Evolutionary conservation across 2,329 filamentous ascomycete genomes (phyloP).

Genomic region (Claviceps capensis): DNA sequence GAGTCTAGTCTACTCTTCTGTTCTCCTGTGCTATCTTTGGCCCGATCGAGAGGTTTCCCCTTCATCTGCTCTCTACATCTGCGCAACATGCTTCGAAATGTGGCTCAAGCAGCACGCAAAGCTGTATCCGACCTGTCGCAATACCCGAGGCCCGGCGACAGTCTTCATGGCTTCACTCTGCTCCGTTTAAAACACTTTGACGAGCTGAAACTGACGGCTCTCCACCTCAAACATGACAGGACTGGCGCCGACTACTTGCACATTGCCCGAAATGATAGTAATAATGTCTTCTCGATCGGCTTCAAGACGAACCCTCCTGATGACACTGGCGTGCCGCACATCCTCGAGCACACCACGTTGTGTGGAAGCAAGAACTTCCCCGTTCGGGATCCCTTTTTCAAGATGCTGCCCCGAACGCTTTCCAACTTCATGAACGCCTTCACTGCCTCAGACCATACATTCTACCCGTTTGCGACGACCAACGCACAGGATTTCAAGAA

Average conservation of each 20-base stretch:
- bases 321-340: conserved; percentile 91
- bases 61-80: not conserved
- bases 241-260: conserved; percentile 94
- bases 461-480: conserved; percentile 94
- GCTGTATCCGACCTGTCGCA: conserved; percentile 64
- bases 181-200: conserved; percentile 82
- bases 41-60: not conserved
- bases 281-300: conserved; percentile 98
- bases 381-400: conserved; percentile 98
- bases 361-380: conserved; percentile 93
- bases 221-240: conserved; percentile 86
- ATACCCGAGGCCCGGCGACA: conserved; percentile 68
- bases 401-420: conserved; percentile 96
- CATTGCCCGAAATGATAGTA: conserved; percentile 85
- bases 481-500: conserved; percentile 94
- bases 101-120: conserved; percentile 36
- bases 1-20: not conserved
- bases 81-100: conserved; percentile 36
- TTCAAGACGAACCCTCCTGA: conserved; percentile 99
- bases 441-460: conserved; percentile 90
- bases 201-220: conserved; percentile 81
- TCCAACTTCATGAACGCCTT: conserved; percentile 99
- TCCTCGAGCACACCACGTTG: conserved; percentile 91
- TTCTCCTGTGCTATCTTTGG: not conserved
- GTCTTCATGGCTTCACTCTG: conserved; percentile 87